Percentiles rank a stretch among this genome's conserved stretches.
These are phyloP conservation scores for Agrocybe chaxingu DNA, from an alignment of 768 basidiomycete species.

Conservation along the genomic window DNA sequence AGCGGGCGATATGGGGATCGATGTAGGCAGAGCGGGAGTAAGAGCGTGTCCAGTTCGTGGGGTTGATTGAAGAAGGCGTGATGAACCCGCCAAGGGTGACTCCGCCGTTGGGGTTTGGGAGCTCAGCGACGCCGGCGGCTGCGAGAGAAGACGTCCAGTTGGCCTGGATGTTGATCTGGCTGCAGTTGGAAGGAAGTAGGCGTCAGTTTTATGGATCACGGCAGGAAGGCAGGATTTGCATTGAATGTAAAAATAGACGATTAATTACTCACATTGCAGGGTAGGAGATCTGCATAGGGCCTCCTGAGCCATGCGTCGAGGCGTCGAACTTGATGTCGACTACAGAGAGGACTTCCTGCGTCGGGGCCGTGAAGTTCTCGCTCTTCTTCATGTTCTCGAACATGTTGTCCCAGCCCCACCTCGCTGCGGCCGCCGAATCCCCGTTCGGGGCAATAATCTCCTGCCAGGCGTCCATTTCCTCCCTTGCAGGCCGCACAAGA, in stretches of 20 bases:
- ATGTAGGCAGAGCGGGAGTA: conserved; percentile 68
- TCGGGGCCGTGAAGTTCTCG: conserved; percentile 55
- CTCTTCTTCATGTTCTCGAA: conserved; percentile 44
- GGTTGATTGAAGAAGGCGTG: conserved; percentile 59
- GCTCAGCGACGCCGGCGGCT: conserved; percentile 38
- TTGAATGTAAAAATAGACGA: background rate
- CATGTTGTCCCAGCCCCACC: conserved; percentile 46
- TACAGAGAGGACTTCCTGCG: conserved; percentile 28
- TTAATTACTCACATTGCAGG: conserved; percentile 41
- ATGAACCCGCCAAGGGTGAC: conserved; percentile 49
- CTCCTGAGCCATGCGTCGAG: conserved; percentile 44
- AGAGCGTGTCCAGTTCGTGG: conserved; percentile 58
- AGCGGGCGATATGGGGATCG: conserved; percentile 51
- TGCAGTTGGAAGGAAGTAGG: conserved; percentile 9
- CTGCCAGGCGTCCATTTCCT: conserved; percentile 46
- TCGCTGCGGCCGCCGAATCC: conserved; percentile 14
- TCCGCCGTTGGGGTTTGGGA: conserved; percentile 43
- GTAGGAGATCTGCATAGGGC: conserved; percentile 40
- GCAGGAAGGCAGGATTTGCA: background rate
- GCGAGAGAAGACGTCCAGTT: conserved; percentile 54
- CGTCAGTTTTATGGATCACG: too few relatives aligned
- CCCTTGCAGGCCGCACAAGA: conserved; percentile 44
- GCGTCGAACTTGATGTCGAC: conserved; percentile 42
- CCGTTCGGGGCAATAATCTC: conserved; percentile 30
- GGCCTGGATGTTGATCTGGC: conserved; percentile 45